These are phyloP conservation scores for Cryptosporidium baileyi DNA, from an alignment of 169 alveolate genomes.

Conservation along the genomic window DNA sequence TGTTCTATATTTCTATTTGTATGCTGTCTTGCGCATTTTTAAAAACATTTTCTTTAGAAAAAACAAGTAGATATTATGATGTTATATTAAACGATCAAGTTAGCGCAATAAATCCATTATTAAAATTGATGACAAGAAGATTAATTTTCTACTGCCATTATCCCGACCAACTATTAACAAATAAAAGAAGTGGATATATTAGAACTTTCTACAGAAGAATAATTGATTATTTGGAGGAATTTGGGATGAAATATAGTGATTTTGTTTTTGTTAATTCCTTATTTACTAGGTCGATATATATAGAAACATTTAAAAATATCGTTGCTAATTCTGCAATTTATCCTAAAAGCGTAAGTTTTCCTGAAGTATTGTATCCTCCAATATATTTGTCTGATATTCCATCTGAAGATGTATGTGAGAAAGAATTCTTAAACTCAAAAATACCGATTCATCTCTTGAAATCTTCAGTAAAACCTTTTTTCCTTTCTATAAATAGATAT, in stretches of 20 bases:
- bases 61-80: conserved; percentile 81
- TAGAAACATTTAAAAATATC: conserved; percentile 22
- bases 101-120: conserved; percentile 74
- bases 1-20: conserved; percentile 83
- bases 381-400: conserved; percentile 75
- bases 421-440: conserved; percentile 64
- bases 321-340: conserved; percentile 2
- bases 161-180: conserved; percentile 87
- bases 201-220: conserved; percentile 31
- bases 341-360: conserved; percentile 64
- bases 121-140: conserved; percentile 75
- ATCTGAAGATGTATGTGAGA: conserved; percentile 73
- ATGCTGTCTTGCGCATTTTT: conserved; percentile 75
- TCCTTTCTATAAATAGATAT: conserved; percentile 86
- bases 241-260: conserved; percentile 59
- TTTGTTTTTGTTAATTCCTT: conserved; percentile 59
- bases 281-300: conserved; percentile 44
- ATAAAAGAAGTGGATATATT: not conserved
- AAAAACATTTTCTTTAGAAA: not conserved
- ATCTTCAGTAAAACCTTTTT: conserved; percentile 61
- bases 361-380: conserved; percentile 81
- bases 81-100: conserved; percentile 87
- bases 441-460: not conserved
- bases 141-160: conserved; percentile 90
- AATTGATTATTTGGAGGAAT: conserved; percentile 38